Evolutionary conservation across 1,284 basidiomycete species (phyloP).

Genomic region (Microbotryum intermedium): DNA sequence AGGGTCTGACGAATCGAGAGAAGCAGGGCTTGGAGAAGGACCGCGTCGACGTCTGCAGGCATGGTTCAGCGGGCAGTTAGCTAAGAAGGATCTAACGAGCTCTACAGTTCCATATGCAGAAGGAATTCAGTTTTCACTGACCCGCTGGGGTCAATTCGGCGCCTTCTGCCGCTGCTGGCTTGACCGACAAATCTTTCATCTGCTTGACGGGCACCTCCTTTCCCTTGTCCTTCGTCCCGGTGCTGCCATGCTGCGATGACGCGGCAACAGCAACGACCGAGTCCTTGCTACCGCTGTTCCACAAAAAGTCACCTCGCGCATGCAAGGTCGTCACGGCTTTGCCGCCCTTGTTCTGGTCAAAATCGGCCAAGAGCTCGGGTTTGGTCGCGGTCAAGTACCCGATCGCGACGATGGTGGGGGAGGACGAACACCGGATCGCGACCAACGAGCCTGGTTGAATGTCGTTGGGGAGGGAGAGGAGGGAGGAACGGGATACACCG

Average conservation of each 20-base stretch:
- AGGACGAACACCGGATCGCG: constrained; percentile 41
- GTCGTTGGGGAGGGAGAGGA: not conserved
- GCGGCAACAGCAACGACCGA: too few relatives aligned
- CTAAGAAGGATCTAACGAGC: too few relatives aligned
- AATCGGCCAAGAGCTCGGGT: constrained; percentile 40
- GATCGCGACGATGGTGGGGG: constrained; percentile 52
- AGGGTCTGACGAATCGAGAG: constrained; percentile 52
- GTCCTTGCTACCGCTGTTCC: constrained; percentile 4
- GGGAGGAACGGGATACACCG: constrained; percentile 9
- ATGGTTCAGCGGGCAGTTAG: too few relatives aligned
- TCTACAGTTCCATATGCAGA: too few relatives aligned
- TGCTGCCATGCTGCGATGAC: too few relatives aligned
- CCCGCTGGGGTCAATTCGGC: not conserved
- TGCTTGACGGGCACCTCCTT: too few relatives aligned
- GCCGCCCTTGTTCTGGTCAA: constrained; percentile 49
- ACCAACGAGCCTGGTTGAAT: constrained; percentile 45
- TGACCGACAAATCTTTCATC: too few relatives aligned
- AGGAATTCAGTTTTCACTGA: too few relatives aligned
- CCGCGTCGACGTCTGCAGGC: constrained; percentile 52
- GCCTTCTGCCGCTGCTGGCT: not conserved
- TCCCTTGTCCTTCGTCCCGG: too few relatives aligned
- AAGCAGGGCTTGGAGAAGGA: constrained; percentile 60
- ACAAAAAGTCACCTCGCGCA: constrained; percentile 15
- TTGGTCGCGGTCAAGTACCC: constrained; percentile 57
- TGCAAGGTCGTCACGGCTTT: constrained; percentile 57